Conservation (phyloP, 164 flowering plant species). For the Kingdonia uniflora region DNA sequence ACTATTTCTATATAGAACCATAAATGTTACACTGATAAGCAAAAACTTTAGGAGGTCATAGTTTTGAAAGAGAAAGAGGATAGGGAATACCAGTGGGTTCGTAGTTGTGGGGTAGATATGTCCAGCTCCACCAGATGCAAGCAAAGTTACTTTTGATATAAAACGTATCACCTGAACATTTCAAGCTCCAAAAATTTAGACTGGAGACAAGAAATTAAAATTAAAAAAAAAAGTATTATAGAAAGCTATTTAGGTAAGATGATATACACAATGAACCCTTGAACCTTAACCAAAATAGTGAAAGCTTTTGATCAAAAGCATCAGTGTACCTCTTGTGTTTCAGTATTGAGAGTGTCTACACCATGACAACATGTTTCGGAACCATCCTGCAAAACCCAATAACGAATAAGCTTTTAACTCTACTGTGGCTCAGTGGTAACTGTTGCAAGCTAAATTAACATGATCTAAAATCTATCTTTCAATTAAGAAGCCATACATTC, state of each 20-base stretch:
- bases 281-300: neutral
- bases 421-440: too few species aligned
- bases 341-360: slow-evolving; percentile 75
- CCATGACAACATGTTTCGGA: slow-evolving; percentile 79
- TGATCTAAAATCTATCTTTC: too few species aligned
- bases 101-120: slow-evolving; percentile 95
- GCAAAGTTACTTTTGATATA: slow-evolving; percentile 81
- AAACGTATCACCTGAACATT: slow-evolving; percentile 63
- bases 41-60: neutral
- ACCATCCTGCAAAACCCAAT: slow-evolving; percentile 46
- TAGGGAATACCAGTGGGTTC: slow-evolving; percentile 66
- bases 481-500: too few species aligned
- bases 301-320: neutral
- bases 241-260: neutral
- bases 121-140: slow-evolving; percentile 98
- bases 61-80: neutral
- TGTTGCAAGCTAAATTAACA: too few species aligned
- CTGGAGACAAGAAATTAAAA: neutral
- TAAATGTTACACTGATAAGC: neutral
- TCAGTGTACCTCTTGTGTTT: slow-evolving; percentile 63
- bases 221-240: neutral
- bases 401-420: too few species aligned
- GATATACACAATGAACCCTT: too few species aligned
- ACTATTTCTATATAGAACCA: too few species aligned
- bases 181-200: too few species aligned